These are phyloP conservation scores for Tuctoria greenei DNA, from an alignment of 176 grass and related monocot genomes.

Conservation along the genomic window DNA sequence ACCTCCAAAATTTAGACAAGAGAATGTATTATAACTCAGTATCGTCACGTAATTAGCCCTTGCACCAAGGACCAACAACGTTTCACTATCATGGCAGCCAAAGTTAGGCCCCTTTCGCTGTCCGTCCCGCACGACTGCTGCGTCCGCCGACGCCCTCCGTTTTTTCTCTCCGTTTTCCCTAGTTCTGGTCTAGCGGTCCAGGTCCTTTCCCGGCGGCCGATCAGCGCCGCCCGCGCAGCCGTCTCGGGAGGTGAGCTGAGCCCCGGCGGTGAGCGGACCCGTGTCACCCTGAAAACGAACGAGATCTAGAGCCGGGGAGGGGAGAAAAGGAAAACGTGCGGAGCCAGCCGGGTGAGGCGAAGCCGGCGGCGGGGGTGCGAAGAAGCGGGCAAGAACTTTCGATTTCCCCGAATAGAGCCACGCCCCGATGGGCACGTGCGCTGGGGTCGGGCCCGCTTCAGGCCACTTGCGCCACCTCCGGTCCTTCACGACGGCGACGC, in stretches of 20 bases:
- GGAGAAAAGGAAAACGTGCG: slow-evolving; percentile 17
- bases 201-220: slow-evolving; percentile 16
- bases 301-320: neutral
- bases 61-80: neutral
- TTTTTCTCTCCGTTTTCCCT: neutral
- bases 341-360: neutral
- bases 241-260: neutral
- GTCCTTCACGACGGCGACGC: too few species aligned
- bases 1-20: too few species aligned
- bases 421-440: neutral
- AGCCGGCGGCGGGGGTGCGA: neutral
- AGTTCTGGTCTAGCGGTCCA: neutral
- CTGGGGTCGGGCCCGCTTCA: neutral
- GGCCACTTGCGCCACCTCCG: neutral
- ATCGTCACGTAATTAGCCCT: slow-evolving; percentile 2
- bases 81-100: neutral
- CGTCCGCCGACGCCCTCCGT: neutral
- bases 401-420: neutral
- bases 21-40: neutral
- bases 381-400: slow-evolving; percentile 42
- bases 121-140: neutral
- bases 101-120: slow-evolving; percentile 4
- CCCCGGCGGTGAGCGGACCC: slow-evolving; percentile 1
- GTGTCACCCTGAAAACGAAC: neutral
- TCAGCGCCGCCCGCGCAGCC: too few species aligned